Evolutionary conservation across 495 filamentous ascomycete species (phyloP).

Genomic region (Lophiotrema nucula): DNA sequence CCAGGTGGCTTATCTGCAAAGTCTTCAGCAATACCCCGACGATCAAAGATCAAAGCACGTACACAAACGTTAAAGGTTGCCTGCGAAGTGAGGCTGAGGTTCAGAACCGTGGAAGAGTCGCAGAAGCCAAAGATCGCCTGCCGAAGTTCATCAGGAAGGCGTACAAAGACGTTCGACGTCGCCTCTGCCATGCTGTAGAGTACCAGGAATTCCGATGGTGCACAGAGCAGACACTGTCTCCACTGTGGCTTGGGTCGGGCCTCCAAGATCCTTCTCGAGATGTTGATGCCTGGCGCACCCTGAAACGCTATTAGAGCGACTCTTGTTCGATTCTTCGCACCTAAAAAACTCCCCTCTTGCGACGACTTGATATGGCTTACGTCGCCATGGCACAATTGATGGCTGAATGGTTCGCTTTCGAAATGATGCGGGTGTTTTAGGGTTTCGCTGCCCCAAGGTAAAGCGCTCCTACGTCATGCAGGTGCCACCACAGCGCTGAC

Average conservation of each 20-base stretch:
- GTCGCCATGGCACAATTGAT: no score
- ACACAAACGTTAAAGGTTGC: neutral
- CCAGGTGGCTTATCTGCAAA: neutral
- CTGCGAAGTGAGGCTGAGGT: conserved; percentile 1
- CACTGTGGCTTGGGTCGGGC: neutral
- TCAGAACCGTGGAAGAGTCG: conserved; percentile 2
- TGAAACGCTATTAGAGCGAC: no score
- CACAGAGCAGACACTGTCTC: neutral
- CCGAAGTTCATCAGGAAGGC: conserved; percentile 17
- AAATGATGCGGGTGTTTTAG: no score
- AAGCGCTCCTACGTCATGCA: no score
- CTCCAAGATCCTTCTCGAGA: neutral
- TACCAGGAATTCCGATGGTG: neutral
- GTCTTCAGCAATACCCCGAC: neutral
- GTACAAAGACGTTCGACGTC: neutral
- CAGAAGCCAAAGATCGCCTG: neutral
- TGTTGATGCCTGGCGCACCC: neutral
- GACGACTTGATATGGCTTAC: no score
- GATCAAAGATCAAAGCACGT: neutral
- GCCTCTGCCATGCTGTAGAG: neutral
- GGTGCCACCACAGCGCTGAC: no score
- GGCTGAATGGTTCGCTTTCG: no score
- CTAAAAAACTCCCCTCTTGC: no score
- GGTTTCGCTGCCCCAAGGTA: no score
- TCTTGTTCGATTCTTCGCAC: no score